phyloP scores from a whole-genome alignment of 225 moss, liverwort and hornwort species.

The Lunularia cruciata region DNA sequence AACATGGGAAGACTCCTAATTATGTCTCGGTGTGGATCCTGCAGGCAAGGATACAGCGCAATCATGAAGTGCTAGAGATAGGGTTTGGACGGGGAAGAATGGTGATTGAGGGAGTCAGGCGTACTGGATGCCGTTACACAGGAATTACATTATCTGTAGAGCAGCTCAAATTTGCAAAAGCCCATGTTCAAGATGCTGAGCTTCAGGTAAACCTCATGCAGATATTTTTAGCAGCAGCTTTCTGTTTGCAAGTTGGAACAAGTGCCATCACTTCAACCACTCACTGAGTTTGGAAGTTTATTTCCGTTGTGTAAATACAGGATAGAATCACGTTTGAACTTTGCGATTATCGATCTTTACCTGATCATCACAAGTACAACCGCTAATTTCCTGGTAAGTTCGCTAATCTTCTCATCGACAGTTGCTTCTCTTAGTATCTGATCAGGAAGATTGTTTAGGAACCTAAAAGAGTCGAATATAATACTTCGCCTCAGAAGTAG shows the following conservation, averaged over 20 bases:
- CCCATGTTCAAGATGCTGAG: conserved; percentile 46
- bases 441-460: not conserved
- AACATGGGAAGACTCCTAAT: not conserved
- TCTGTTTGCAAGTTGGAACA: not conserved
- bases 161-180: conserved; percentile 63
- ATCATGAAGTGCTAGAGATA: conserved; percentile 71
- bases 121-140: conserved; percentile 69
- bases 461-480: not conserved
- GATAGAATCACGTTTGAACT: conserved; percentile 60
- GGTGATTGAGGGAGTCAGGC: conserved; percentile 64
- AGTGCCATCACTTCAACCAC: not conserved
- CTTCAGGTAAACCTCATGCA: conserved; percentile 44
- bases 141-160: conserved; percentile 79
- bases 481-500: no score
- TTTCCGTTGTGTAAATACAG: conserved; percentile 33
- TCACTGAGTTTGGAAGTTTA: not conserved
- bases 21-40: not conserved
- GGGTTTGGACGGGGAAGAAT: conserved; percentile 87
- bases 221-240: not conserved
- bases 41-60: conserved; percentile 61
- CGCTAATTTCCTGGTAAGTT: conserved; percentile 79
- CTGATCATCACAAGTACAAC: conserved; percentile 61
- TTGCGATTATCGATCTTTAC: conserved; percentile 73
- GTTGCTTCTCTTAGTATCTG: not conserved
- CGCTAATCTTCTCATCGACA: not conserved